phyloP scores from a whole-genome alignment of 176 grass and related monocot species.

The Oryza rufipogon region DNA sequence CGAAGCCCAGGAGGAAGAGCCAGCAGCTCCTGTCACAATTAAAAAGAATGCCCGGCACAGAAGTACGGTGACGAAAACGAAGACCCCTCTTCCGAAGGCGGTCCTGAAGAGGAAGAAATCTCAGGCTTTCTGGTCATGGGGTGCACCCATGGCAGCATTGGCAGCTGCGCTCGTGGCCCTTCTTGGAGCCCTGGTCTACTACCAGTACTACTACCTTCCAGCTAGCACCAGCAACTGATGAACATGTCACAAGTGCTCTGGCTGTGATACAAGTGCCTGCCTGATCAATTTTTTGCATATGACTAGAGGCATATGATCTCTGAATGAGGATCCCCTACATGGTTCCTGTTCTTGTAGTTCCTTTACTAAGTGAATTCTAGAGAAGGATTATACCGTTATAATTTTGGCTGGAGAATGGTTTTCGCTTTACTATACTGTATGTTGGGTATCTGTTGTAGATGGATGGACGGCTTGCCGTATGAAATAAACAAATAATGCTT shows the following conservation, averaged over 20 bases:
- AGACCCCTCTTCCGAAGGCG: constrained; percentile 56
- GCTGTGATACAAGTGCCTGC: not conserved
- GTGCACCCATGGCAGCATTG: constrained; percentile 35
- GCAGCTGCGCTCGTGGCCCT: constrained; percentile 42
- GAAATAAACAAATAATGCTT: not conserved
- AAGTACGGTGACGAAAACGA: constrained; percentile 33
- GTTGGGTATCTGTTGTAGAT: not conserved
- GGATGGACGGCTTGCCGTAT: not conserved
- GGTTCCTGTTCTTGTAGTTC: not conserved
- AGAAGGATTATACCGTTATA: not conserved
- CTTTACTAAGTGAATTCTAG: not conserved
- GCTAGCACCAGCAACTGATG: constrained; percentile 51
- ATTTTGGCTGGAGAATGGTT: not conserved
- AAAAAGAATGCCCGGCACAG: constrained; percentile 53
- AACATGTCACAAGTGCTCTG: not conserved
- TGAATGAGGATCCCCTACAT: not conserved
- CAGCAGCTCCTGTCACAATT: constrained; percentile 23
- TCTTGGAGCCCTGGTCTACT: constrained; percentile 52
- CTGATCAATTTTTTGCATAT: constrained; percentile 60
- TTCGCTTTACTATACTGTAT: not conserved
- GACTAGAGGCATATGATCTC: constrained; percentile 32
- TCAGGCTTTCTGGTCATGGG: constrained; percentile 65
- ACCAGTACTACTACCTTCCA: constrained; percentile 66
- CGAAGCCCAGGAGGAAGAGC: constrained; percentile 35
- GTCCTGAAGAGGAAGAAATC: constrained; percentile 78